Evolutionary conservation across 108 stramenopile genomes (phyloP), one percentile per base, ranked within the genome.

Genomic region (Skeletonema tropicum): DNA sequence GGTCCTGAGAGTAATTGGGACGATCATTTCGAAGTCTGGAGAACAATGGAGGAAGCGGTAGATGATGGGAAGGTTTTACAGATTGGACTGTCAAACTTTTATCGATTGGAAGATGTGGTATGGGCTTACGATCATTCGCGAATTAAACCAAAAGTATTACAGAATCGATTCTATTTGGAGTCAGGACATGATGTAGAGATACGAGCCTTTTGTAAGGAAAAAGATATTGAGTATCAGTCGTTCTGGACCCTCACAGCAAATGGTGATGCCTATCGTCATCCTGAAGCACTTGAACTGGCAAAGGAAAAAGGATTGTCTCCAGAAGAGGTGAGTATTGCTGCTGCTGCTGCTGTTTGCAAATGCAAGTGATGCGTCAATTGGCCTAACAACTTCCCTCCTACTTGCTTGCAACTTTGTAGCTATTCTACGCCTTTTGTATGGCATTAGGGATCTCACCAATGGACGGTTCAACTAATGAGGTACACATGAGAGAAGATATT

Each of bases 221-320:
- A 90, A 58, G 80, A 86, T 19, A 91, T 97, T 39, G 79, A 73
- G 52, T 97, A 97, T 79, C 94, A 97, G 73, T 88, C 87, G 80
- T 82, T 89, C 62, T 89, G 88, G 88, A 89, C 86, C 4, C 81
- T 89, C n/a, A 69, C 80, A 32, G 88, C 77, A 19, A 89, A 89
- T 66, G 63, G 35, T 52, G 59, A 86, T 32, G 83, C 77, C 36
- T 79, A 69, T 57, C 64, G 59, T 23, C 76, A 83, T 58, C 52
- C 46, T 32, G 68, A 55, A 32, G 77, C 73, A 60, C 66, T 69
- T 45, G 73, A 77, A 63, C 32, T 83, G 15, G 77, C 82, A 32
- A 49, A 68, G 48, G 63, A 35, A 45, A 77, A 83, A 13, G 58
- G 62, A 12, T 58, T 83, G 19, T 78, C 82, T 12, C 73, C 73